Evolutionary conservation across 192 early-diverging fungal genomes (phyloP), one percentile per base, ranked within the genome.

Genomic region (Linnemannia schmuckeri): DNA sequence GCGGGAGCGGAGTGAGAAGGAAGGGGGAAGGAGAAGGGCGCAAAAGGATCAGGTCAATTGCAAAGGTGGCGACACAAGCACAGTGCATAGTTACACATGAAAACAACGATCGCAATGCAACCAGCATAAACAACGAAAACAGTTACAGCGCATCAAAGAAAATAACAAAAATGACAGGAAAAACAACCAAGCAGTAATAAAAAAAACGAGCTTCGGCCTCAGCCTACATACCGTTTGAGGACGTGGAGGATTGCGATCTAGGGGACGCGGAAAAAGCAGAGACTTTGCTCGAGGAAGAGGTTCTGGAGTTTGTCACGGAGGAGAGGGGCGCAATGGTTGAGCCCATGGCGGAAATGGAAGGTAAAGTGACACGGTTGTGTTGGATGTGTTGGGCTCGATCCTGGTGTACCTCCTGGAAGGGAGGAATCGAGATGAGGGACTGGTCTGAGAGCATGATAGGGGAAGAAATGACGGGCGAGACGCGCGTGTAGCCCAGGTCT

Each of bases 361-460:
- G 77, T 42, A 79, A 41, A 9, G 76, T 78, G 30, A 78, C 76
- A 20, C 68, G 79, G 37, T 18, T 57, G 72, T 79, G 55, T 38
- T 79, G 79, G 27, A 9, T 57, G 72, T 79, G 55, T 38, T 79
- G 69, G 44, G 37, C 0, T 30, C 73, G 55, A 41, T 77, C 70
- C 10, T 57, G 33, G n/a, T 73, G 70, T 4, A 78, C 15, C 66
- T 87, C 85, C n/a, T 87, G 85, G 35, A 87, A 81, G 38, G 85
- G 79, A 42, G 85, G 85, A 30, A 87, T 87, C 24, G 85, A 81
- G 18, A 87, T 87, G n/a, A 87, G 61, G 5, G 84, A 70, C 35
- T 87, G 79, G 63, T 87, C 85, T 0, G 85, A 78, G 30, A 87
- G 76, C 37, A 49, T 74, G 33, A 87, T 78, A 17, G 85, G 76